A percentile compares a stretch with the other conserved stretches of the same genome.
These are phyloP conservation scores for Ilyonectria robusta DNA, from an alignment of 2,329 filamentous ascomycete genomes.

Conservation along the genomic window DNA sequence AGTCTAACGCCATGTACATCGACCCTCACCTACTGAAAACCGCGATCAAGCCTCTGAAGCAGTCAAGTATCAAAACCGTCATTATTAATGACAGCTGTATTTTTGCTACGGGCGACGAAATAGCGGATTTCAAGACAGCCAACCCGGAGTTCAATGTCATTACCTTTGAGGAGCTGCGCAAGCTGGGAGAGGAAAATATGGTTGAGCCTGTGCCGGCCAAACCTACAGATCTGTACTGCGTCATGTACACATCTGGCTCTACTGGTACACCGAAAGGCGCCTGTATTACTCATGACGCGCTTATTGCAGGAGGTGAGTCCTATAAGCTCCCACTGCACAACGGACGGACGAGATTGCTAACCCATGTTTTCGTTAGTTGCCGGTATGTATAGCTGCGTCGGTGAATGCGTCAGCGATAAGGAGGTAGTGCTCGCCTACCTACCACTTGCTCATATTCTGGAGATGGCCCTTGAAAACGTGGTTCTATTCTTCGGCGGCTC, in stretches of 20 bases:
- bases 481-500: conserved; percentile 89
- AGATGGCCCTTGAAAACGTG: conserved; percentile 94
- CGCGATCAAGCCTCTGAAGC: conserved; percentile 68
- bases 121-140: conserved; percentile 69
- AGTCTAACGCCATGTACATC: conserved; percentile 85
- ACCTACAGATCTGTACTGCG: conserved; percentile 84
- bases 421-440: conserved; percentile 91
- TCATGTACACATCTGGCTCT: conserved; percentile 89
- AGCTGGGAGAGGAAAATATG: conserved; percentile 74
- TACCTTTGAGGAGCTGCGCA: conserved; percentile 66
- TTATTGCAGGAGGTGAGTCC: conserved; percentile 77
- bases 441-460: conserved; percentile 94
- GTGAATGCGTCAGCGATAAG: conserved; percentile 79
- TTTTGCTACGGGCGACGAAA: conserved; percentile 63
- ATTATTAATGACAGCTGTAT: conserved; percentile 73
- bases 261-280: conserved; percentile 92
- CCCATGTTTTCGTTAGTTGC: conserved; percentile 65
- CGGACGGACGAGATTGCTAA: conserved; percentile 15
- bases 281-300: conserved; percentile 83
- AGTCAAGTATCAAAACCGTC: conserved; percentile 68
- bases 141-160: conserved; percentile 67
- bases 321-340: neutral
- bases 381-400: conserved; percentile 83
- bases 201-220: conserved; percentile 78
- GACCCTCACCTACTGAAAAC: conserved; percentile 83